These are phyloP conservation scores for Pulicaria dysenterica DNA, from an alignment of 129 eudicot genomes.

Conservation along the genomic window DNA sequence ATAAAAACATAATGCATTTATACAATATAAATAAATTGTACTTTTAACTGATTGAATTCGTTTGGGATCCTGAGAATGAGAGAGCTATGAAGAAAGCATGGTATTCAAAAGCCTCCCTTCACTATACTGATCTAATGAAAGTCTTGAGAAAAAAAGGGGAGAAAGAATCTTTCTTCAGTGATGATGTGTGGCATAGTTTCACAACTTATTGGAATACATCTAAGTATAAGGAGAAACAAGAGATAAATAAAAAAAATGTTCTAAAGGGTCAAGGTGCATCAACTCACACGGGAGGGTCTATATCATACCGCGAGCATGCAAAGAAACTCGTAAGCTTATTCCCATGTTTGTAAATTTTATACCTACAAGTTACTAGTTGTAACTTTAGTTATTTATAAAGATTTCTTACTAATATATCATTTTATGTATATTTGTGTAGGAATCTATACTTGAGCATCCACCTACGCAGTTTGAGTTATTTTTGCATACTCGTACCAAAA, in stretches of 20 bases:
- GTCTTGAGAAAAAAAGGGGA: too few species aligned
- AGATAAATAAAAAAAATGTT: too few species aligned
- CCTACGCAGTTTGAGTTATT: background rate
- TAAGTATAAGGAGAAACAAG: too few species aligned
- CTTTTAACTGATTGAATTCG: too few species aligned
- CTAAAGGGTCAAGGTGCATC: background rate
- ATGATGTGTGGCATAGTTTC: background rate
- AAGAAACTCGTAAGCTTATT: background rate
- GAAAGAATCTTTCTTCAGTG: background rate
- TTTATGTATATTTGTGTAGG: background rate
- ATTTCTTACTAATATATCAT: background rate
- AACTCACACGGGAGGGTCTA: background rate
- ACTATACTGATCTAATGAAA: too few species aligned
- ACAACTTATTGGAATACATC: too few species aligned
- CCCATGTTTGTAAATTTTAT: background rate
- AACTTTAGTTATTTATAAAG: background rate
- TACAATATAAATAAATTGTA: background rate
- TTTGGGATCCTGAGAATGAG: too few species aligned
- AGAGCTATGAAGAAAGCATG: too few species aligned
- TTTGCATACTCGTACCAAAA: background rate
- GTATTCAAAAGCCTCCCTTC: too few species aligned
- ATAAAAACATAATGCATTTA: background rate
- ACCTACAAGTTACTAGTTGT: background rate
- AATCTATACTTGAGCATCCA: background rate
- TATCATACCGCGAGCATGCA: too few species aligned